Conservation (phyloP, 1,284 basidiomycete species). For the Microbotryum saponariae region DNA sequence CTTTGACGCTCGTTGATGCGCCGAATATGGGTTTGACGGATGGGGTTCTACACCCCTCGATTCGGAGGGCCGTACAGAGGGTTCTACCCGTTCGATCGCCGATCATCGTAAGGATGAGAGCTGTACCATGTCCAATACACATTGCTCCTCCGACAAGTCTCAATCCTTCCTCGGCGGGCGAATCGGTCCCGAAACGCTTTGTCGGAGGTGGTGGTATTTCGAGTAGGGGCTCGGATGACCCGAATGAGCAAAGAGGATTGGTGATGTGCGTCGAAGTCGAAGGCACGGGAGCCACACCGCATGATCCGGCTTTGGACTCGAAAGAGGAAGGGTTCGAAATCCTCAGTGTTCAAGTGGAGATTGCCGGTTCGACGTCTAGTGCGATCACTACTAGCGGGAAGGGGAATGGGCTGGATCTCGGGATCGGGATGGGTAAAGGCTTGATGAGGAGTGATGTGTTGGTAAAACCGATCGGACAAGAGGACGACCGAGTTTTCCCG, state of each 20-base stretch:
- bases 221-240: background rate
- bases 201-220: too few species aligned
- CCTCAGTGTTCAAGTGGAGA: slow-evolving; percentile 11
- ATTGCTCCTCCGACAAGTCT: background rate
- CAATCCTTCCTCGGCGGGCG: background rate
- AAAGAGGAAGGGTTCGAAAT: slow-evolving; percentile 10
- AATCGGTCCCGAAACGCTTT: too few species aligned
- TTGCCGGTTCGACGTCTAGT: background rate
- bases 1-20: too few species aligned
- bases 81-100: slow-evolving; percentile 7
- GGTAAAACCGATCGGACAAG: slow-evolving; percentile 8
- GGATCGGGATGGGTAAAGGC: background rate
- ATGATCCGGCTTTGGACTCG: too few species aligned
- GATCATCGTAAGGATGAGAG: slow-evolving; percentile 9
- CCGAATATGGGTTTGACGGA: background rate
- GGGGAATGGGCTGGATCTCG: too few species aligned
- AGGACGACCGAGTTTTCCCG: slow-evolving; percentile 50
- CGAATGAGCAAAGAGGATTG: slow-evolving; percentile 6
- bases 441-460: slow-evolving; percentile 10
- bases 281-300: background rate
- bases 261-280: slow-evolving; percentile 17
- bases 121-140: slow-evolving; percentile 13
- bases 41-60: slow-evolving; percentile 6
- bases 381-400: too few species aligned
- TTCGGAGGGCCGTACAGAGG: slow-evolving; percentile 15